Evolutionary conservation across 805 yeast genomes (phyloP).

Genomic region (Priceomyces castillae): DNA sequence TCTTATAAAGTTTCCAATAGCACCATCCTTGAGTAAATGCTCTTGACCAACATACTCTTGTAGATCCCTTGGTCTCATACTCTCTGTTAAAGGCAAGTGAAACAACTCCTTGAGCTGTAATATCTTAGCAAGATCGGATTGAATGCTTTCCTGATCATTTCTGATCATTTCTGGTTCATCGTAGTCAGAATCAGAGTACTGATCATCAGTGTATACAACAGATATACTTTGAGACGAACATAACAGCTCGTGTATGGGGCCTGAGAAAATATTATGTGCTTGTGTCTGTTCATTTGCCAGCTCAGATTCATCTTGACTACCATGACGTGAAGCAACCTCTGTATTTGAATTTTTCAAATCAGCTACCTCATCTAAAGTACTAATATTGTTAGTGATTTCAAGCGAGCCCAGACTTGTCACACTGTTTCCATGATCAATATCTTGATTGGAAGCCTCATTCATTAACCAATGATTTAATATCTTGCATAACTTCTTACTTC

Average conservation of each 20-base stretch:
- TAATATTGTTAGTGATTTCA: neutral
- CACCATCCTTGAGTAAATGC: slow-evolving; percentile 70
- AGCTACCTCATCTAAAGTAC: neutral
- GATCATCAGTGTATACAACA: neutral
- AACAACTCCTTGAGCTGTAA: neutral
- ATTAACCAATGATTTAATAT: no score
- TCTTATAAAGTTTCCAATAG: slow-evolving; percentile 61
- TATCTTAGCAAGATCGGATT: neutral
- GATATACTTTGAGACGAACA: neutral
- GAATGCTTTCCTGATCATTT: neutral
- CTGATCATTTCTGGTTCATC: neutral
- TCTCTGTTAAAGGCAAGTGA: slow-evolving; percentile 63
- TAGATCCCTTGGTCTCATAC: slow-evolving; percentile 71
- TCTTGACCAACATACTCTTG: slow-evolving; percentile 81
- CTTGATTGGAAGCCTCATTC: no score
- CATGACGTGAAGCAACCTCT: neutral
- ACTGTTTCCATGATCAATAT: neutral
- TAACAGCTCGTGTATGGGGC: neutral
- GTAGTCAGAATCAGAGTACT: neutral
- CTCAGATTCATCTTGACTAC: neutral
- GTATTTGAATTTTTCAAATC: neutral
- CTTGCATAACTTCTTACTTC: no score
- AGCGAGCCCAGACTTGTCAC: neutral
- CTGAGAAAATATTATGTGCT: neutral
- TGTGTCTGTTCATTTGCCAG: neutral